Evolutionary conservation across 176 grass and related monocot species (phyloP).

Genomic region (Carex pumila): DNA sequence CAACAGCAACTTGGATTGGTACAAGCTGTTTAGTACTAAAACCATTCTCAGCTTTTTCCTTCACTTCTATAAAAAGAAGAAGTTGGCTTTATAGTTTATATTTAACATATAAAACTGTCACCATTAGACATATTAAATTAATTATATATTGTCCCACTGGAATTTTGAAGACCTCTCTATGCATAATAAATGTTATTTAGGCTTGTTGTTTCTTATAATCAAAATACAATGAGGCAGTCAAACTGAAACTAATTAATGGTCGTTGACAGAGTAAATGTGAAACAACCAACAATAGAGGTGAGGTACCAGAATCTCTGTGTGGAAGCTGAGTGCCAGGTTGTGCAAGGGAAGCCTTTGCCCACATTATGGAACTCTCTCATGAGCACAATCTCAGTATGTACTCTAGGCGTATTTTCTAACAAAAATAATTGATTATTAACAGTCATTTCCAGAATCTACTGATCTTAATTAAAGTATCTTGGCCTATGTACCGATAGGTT

Average conservation of each 20-base stretch:
- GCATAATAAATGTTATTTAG: not conserved
- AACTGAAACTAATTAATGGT: not conserved
- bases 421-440: no score
- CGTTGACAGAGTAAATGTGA: conserved; percentile 41
- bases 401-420: no score
- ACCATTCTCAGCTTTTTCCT: no score
- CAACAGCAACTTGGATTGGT: no score
- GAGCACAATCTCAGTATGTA: conserved; percentile 21
- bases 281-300: conserved; percentile 47
- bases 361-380: conserved; percentile 40
- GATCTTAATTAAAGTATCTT: not conserved
- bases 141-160: not conserved
- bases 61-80: no score
- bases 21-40: no score
- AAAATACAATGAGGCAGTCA: not conserved
- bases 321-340: conserved; percentile 36
- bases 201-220: not conserved
- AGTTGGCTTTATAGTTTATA: no score
- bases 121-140: not conserved
- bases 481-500: not conserved
- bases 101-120: not conserved
- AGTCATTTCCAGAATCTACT: not conserved
- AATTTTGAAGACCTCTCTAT: not conserved
- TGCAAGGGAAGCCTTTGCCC: conserved; percentile 41
- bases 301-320: conserved; percentile 31